phyloP scores from a whole-genome alignment of 805 yeast genomes.

The Ogataea glucozyma region DNA sequence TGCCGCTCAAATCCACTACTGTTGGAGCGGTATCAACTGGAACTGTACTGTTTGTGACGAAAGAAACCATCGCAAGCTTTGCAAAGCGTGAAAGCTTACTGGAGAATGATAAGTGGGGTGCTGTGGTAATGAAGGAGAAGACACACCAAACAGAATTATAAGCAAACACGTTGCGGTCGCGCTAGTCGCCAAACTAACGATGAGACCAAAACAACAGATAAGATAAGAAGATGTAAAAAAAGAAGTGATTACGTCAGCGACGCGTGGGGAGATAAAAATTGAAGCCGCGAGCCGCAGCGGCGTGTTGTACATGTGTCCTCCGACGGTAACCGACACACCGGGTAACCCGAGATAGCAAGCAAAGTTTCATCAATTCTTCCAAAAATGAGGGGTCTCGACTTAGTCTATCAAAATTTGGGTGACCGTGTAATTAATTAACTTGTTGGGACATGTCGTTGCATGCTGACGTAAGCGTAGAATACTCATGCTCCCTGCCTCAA shows the following conservation, averaged over 20 bases:
- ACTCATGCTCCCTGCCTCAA: background rate
- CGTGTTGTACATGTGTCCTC: background rate
- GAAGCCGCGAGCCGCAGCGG: background rate
- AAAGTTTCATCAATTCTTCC: no score
- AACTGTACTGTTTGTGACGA: background rate
- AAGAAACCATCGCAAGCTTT: conserved; percentile 3
- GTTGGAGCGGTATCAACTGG: conserved; percentile 1
- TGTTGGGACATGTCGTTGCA: no score
- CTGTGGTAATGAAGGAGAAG: no score
- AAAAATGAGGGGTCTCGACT: no score
- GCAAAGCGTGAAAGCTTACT: background rate
- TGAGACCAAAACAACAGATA: conserved; percentile 8
- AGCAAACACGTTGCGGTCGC: conserved; percentile 8
- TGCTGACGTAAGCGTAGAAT: no score
- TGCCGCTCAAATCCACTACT: conserved; percentile 11
- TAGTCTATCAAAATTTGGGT: no score
- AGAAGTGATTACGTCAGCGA: conserved; percentile 3
- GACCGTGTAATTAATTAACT: no score
- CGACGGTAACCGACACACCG: conserved; percentile 7
- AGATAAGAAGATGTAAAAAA: conserved; percentile 3
- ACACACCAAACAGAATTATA: background rate
- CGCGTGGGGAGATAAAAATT: background rate
- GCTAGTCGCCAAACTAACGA: conserved; percentile 2
- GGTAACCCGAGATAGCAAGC: conserved; percentile 1
- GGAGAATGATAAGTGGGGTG: no score